phyloP scores from a whole-genome alignment of 495 filamentous ascomycete species.

The Cryomyces minteri region DNA sequence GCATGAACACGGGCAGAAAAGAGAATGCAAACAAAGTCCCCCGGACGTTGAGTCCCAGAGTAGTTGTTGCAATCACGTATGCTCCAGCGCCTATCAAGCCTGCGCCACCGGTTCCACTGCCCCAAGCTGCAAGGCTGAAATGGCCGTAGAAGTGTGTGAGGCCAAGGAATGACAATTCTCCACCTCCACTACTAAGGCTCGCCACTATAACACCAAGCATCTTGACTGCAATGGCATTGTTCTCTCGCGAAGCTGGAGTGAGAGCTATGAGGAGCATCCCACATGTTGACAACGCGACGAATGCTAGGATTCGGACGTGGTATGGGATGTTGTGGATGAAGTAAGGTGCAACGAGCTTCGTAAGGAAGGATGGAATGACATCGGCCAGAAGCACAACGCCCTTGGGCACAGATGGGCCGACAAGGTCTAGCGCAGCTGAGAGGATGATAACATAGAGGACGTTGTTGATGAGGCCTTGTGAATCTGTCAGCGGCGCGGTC shows the following conservation, averaged over 20 bases:
- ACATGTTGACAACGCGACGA: constrained; percentile 47
- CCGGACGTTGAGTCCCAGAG: constrained; percentile 49
- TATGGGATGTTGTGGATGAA: constrained; percentile 84
- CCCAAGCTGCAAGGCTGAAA: constrained; percentile 84
- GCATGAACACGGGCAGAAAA: constrained; percentile 63
- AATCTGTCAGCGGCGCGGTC: neutral
- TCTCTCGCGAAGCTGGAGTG: constrained; percentile 40
- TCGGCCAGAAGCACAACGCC: constrained; percentile 84
- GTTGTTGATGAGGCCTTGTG: constrained; percentile 81
- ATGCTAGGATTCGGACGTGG: constrained; percentile 47
- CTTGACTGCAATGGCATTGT: constrained; percentile 47
- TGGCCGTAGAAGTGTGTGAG: constrained; percentile 86
- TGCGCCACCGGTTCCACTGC: constrained; percentile 80
- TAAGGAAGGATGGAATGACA: constrained; percentile 72
- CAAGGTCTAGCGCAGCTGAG: constrained; percentile 87
- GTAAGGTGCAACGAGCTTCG: constrained; percentile 79
- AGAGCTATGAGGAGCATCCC: constrained; percentile 85
- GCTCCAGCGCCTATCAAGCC: constrained; percentile 73
- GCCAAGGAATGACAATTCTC: constrained; percentile 77
- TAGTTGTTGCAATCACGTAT: constrained; percentile 73
- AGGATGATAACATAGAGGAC: constrained; percentile 96
- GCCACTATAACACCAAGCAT: constrained; percentile 72
- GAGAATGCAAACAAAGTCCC: constrained; percentile 57
- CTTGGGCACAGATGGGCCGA: constrained; percentile 70
- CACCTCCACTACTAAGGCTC: constrained; percentile 64